These are phyloP conservation scores for Rubia tinctorum DNA, from an alignment of 305 asterid species.

Conservation along the genomic window DNA sequence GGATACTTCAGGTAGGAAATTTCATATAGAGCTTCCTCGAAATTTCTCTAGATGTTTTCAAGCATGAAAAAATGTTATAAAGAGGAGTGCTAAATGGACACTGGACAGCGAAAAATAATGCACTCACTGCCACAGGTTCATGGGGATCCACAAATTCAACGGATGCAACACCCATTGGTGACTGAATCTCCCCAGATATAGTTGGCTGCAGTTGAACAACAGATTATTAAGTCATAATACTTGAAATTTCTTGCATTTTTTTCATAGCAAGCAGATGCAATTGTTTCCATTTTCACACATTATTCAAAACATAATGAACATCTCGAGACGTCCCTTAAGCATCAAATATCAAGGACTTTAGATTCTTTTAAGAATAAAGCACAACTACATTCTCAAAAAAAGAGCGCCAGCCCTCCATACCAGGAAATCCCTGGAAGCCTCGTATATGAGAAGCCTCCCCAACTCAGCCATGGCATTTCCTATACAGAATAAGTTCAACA, in stretches of 20 bases:
- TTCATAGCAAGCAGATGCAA: not conserved
- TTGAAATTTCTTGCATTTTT: no score
- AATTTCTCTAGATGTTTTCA: not conserved
- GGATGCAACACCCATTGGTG: conserved; percentile 78
- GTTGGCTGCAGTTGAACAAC: conserved; percentile 56
- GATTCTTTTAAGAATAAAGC: not conserved
- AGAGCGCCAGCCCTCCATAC: conserved; percentile 19
- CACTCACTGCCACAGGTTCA: conserved; percentile 84
- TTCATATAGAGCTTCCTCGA: not conserved
- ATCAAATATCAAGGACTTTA: not conserved
- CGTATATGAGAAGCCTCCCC: conserved; percentile 88
- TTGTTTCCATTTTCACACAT: not conserved
- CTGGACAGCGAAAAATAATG: not conserved
- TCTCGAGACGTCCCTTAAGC: not conserved
- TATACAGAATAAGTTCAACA: conserved; percentile 19
- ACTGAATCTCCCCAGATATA: conserved; percentile 77
- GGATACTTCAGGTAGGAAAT: not conserved
- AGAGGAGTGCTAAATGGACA: not conserved
- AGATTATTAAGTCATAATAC: conserved; percentile 14
- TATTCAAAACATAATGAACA: not conserved
- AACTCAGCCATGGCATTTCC: conserved; percentile 97
- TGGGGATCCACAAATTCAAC: conserved; percentile 97
- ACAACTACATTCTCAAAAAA: not conserved
- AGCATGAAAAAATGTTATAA: not conserved
- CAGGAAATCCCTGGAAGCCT: conserved; percentile 97